These are phyloP conservation scores for Citrullus amarus DNA, from an alignment of 306 rosid genomes.

Conservation along the genomic window DNA sequence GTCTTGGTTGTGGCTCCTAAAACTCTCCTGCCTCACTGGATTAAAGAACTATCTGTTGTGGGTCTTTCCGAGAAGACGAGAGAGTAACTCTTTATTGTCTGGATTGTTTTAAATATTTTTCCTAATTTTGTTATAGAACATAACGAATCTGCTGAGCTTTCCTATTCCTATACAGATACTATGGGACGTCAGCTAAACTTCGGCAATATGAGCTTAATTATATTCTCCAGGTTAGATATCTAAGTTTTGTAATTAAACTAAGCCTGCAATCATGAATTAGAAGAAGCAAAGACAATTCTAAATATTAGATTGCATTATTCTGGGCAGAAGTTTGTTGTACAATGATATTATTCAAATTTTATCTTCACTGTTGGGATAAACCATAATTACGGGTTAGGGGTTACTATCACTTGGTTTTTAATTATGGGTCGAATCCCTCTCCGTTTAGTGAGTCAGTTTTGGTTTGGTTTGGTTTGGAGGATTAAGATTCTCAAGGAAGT, in stretches of 20 bases:
- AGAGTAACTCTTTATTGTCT: conserved; percentile 38
- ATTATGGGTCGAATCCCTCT: neutral
- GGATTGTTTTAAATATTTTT: conserved; percentile 7
- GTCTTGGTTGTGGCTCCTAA: conserved; percentile 78
- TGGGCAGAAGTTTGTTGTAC: neutral
- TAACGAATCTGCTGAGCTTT: neutral
- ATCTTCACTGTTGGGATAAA: neutral
- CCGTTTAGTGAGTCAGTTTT: too few species aligned
- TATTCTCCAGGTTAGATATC: conserved; percentile 56
- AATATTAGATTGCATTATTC: neutral
- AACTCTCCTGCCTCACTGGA: conserved; percentile 81
- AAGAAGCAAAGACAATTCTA: neutral
- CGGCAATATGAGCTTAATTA: conserved; percentile 75
- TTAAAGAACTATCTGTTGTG: conserved; percentile 70
- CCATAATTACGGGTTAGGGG: neutral
- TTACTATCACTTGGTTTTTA: neutral
- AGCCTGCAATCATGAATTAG: neutral
- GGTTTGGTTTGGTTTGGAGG: too few species aligned
- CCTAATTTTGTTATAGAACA: neutral
- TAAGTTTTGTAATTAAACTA: conserved; percentile 1
- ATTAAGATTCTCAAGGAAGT: too few species aligned
- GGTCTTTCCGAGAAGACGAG: conserved; percentile 70
- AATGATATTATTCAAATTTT: neutral
- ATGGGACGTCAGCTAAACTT: conserved; percentile 46
- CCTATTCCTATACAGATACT: conserved; percentile 39